These are phyloP conservation scores for Gossypium raimondii DNA, from an alignment of 345 rosid species.

Conservation along the genomic window DNA sequence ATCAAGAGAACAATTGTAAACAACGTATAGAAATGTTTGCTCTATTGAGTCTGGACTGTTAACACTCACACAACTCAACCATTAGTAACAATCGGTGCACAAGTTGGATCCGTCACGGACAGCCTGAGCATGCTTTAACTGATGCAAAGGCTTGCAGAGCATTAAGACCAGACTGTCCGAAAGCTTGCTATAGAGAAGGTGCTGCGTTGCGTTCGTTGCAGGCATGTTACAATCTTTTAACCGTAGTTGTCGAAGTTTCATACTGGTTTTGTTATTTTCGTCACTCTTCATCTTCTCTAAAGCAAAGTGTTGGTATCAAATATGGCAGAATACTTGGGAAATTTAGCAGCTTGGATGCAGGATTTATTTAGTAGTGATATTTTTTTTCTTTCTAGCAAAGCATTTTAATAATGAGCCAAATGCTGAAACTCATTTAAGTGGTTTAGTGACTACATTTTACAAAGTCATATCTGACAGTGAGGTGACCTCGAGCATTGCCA, in stretches of 20 bases:
- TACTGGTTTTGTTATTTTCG: not conserved
- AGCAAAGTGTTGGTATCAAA: too few species aligned
- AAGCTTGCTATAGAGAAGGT: constrained; percentile 91
- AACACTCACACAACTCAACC: too few species aligned
- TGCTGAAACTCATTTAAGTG: not conserved
- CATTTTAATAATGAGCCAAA: not conserved
- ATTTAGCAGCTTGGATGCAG: not conserved
- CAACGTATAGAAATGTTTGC: too few species aligned
- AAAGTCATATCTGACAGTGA: constrained; percentile 41
- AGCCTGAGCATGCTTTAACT: constrained; percentile 69
- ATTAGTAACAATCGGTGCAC: too few species aligned
- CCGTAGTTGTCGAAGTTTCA: not conserved
- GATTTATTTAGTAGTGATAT: not conserved
- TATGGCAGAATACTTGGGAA: not conserved
- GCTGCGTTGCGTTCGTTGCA: constrained; percentile 72
- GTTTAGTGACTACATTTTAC: constrained; percentile 15
- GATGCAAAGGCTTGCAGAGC: constrained; percentile 76
- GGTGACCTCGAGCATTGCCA: constrained; percentile 32
- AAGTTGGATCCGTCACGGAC: constrained; percentile 67
- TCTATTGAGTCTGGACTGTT: too few species aligned
- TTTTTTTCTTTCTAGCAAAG: not conserved
- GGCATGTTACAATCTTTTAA: constrained; percentile 31
- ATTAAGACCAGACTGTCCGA: constrained; percentile 73
- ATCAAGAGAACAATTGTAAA: too few species aligned
- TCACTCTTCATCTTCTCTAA: not conserved